phyloP scores from a whole-genome alignment of 306 rosid genomes.

The Dalbergia cochinchinensis region DNA sequence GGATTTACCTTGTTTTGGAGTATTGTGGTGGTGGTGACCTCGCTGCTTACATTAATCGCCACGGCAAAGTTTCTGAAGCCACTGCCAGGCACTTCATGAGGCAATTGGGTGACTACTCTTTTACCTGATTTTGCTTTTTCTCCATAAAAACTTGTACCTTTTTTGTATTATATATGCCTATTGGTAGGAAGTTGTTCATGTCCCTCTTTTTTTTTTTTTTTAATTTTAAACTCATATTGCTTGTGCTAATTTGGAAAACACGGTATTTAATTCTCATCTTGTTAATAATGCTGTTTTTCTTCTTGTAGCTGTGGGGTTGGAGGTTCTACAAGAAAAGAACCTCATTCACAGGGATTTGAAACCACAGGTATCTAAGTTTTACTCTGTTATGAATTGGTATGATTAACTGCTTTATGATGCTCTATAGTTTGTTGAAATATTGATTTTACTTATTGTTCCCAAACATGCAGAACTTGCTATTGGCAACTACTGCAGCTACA shows the following conservation, averaged over 20 bases:
- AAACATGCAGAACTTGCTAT: conserved; percentile 85
- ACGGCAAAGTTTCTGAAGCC: conserved; percentile 76
- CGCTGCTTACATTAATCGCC: conserved; percentile 64
- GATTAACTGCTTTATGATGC: neutral
- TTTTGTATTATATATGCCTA: neutral
- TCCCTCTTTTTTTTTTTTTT: neutral
- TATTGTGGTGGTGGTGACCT: conserved; percentile 96
- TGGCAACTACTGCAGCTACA: conserved; percentile 58
- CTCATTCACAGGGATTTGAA: conserved; percentile 98
- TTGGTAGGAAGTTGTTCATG: conserved; percentile 27
- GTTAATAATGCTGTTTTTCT: conserved; percentile 41
- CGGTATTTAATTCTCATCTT: conserved; percentile 14
- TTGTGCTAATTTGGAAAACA: conserved; percentile 22
- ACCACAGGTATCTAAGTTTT: conserved; percentile 75
- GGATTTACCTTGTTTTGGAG: conserved; percentile 93
- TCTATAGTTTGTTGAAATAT: conserved; percentile 13
- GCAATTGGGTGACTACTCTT: conserved; percentile 71
- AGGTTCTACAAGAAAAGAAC: conserved; percentile 86
- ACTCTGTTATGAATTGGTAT: conserved; percentile 4
- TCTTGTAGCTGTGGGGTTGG: conserved; percentile 82
- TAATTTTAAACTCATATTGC: neutral
- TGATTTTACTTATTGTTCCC: conserved; percentile 22
- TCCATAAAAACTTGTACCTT: neutral
- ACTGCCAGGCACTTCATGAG: conserved; percentile 89
- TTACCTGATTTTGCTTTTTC: conserved; percentile 2